Evolutionary conservation across 805 yeast genomes (phyloP).

Genomic region (Cyberlindnera nakhonratchasimensis): DNA sequence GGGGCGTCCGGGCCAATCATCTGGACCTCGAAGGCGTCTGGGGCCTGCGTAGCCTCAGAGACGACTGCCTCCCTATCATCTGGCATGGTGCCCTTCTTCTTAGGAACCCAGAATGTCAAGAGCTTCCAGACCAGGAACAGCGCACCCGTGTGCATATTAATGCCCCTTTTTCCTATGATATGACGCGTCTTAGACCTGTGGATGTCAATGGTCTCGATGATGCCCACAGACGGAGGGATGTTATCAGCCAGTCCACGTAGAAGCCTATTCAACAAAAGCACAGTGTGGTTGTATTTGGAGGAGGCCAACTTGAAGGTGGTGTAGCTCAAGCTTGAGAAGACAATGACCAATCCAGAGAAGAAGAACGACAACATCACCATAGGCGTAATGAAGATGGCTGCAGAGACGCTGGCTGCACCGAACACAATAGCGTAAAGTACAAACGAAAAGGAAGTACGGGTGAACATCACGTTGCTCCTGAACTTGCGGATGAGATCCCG

Average conservation of each 20-base stretch:
- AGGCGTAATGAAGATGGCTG: conserved; percentile 23
- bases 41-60: not conserved
- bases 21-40: conserved; percentile 2
- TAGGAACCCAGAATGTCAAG: not conserved
- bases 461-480: conserved; percentile 9
- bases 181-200: not conserved
- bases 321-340: conserved; percentile 27
- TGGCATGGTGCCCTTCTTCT: not conserved
- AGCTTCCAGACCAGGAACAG: not conserved
- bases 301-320: conserved; percentile 25
- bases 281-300: conserved; percentile 26
- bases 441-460: conserved; percentile 20
- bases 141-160: not conserved
- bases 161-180: not conserved
- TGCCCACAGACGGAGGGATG: conserved; percentile 31
- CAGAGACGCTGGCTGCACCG: conserved; percentile 10
- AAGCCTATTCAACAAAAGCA: conserved; percentile 25
- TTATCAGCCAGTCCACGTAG: conserved; percentile 26
- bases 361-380: conserved; percentile 22
- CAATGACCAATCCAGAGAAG: conserved; percentile 26
- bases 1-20: conserved; percentile 13
- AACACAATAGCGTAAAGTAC: conserved; percentile 19
- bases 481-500: not conserved
- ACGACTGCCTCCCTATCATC: not conserved
- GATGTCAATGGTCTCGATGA: conserved; percentile 16